Base-by-base conservation (phyloP, 371 early-diverging fungal genomes). In the Cokeromyces recurvatus region DNA sequence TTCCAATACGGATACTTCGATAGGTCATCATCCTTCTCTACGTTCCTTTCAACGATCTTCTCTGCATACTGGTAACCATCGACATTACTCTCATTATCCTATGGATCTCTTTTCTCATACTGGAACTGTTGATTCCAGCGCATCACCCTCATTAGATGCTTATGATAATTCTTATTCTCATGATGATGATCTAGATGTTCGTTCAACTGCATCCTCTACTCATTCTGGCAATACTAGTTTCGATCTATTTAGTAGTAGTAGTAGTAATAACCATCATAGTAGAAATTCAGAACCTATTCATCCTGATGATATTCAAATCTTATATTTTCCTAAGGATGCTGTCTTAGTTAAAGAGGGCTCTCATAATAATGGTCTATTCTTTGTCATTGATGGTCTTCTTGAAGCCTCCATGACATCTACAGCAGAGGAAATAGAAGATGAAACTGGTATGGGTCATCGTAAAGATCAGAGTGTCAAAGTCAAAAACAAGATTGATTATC, bases 331-430 rank as follows among this genome's bases (percentile, higher is more conserved):
- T 4, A 80, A 85, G 36, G 94, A 87, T 27, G 77, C 82, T 3
- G 68, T 73, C 0, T 59, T 96, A 17, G 79, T 93, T 17, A 74
- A 81, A 31, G 89, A 92, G 62, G 94, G 94, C 2, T 87, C 92
- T 54, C 84, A 90, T 15, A 81, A 79, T 24, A 78, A 75, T n/a
- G 97, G 98, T 1, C 51, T 97, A 27, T 96, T 84, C 60, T 90
- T 94, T 62, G 90, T 96, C 2, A 80, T 95, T 55, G 93, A 94
- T 57, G 98, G 98, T 15, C 57, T 82, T 14, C 59, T 97, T 20
- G 90, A 91, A 36, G 90, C 88, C 0, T 79, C 84, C 10, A 87
- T 88, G 62, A 63, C 73, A 2, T 72, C 74, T 14, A 52, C 56
- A 20, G 58, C 60, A 19, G 53, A 71, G n/a, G 62, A 67, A 35